A percentile compares a stretch with the other conserved stretches of the same genome.
Conservation (phyloP, 2,329 filamentous ascomycete genomes). For the Apiospora rasikravindrae region DNA sequence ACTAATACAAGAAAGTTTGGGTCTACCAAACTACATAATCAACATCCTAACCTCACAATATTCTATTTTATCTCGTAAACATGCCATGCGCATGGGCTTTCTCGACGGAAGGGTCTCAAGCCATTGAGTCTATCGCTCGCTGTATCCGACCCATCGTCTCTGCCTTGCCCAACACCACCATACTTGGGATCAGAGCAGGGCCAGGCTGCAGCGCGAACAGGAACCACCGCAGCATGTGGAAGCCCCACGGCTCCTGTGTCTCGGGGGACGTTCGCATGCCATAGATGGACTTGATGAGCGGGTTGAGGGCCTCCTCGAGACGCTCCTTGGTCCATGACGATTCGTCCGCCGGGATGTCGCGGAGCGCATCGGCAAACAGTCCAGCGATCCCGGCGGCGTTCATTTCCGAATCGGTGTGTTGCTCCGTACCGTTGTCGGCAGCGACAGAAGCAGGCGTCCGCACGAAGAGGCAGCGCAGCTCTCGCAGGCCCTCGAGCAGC, state of each 20-base stretch:
- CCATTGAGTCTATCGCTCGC: neutral
- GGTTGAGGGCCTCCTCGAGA: conserved; percentile 20
- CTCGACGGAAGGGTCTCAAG: neutral
- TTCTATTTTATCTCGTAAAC: too few species aligned
- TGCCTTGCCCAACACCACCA: conserved; percentile 35
- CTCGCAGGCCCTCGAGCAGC: neutral
- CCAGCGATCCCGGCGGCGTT: conserved; percentile 25
- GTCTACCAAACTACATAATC: neutral
- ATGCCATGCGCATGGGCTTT: neutral
- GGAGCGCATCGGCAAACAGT: conserved; percentile 26
- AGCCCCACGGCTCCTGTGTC: conserved; percentile 31
- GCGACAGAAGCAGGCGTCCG: neutral
- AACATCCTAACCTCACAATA: neutral
- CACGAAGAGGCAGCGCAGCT: neutral
- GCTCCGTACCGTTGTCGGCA: neutral
- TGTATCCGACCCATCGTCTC: conserved; percentile 32
- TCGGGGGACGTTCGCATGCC: conserved; percentile 15
- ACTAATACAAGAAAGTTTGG: conserved; percentile 10
- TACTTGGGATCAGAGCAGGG: conserved; percentile 30
- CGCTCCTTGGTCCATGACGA: conserved; percentile 27
- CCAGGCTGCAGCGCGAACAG: conserved; percentile 31
- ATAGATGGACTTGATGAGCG: conserved; percentile 31
- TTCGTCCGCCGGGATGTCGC: conserved; percentile 25
- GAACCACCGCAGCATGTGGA: conserved; percentile 37
- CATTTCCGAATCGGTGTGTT: neutral